Evolutionary conservation across 345 rosid species (phyloP).

Genomic region (Pseudoturritis turrita): DNA sequence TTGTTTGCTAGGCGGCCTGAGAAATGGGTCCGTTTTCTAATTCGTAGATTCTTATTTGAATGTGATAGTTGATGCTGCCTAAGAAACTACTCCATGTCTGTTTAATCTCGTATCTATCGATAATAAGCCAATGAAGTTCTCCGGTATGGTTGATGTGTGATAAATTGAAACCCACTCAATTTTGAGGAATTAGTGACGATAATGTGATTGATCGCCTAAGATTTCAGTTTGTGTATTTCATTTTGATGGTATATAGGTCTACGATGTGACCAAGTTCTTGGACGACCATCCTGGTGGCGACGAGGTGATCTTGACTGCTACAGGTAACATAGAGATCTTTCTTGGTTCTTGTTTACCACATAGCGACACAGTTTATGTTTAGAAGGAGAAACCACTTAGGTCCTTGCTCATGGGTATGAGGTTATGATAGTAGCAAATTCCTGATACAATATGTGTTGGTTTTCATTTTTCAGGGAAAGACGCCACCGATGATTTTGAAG

Average conservation of each 20-base stretch:
- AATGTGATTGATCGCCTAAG: background rate
- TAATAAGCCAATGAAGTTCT: background rate
- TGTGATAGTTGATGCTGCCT: background rate
- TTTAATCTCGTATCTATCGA: background rate
- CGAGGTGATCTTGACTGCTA: slow-evolving; percentile 60
- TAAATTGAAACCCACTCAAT: background rate
- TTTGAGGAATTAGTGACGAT: background rate
- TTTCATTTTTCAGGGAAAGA: slow-evolving; percentile 61
- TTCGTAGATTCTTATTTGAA: background rate
- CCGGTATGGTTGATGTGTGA: background rate
- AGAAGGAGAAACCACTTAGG: background rate
- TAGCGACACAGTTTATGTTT: background rate
- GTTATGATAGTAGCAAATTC: too few relatives aligned
- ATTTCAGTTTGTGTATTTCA: background rate
- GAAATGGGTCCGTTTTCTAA: background rate
- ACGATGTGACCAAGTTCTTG: slow-evolving; percentile 70
- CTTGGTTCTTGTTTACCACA: background rate
- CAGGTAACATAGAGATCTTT: slow-evolving; percentile 38
- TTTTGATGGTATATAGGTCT: slow-evolving; percentile 41
- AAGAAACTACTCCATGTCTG: background rate
- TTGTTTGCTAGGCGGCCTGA: background rate
- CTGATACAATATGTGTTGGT: background rate
- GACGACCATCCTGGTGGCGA: slow-evolving; percentile 88
- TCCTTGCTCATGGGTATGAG: background rate
- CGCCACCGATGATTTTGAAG: slow-evolving; percentile 89